These are phyloP conservation scores for Boehmeria nivea DNA, from an alignment of 306 rosid species.

Conservation along the genomic window DNA sequence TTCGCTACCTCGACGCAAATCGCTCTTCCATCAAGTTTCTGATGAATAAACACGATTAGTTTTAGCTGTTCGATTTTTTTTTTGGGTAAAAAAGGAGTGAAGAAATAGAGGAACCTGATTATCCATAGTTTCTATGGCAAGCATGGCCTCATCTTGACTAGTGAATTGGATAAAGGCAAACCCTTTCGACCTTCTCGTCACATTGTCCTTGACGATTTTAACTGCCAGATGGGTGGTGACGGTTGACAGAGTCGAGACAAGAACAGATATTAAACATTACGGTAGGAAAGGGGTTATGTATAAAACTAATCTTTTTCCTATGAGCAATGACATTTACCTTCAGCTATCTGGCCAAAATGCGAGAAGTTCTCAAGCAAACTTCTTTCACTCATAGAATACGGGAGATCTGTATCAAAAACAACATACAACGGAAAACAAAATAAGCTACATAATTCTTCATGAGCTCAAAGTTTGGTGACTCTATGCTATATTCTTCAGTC, in stretches of 20 bases:
- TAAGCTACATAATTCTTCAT: not conserved
- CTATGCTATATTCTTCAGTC: not conserved
- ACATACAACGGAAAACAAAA: conserved; percentile 9
- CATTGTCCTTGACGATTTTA: conserved; percentile 48
- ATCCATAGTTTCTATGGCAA: conserved; percentile 87
- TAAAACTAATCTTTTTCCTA: not conserved
- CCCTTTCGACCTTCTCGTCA: conserved; percentile 57
- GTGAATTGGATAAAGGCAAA: conserved; percentile 83
- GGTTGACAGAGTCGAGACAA: conserved; percentile 7
- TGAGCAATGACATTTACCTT: conserved; percentile 42
- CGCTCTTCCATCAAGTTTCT: conserved; percentile 60
- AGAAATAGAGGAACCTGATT: conserved; percentile 47
- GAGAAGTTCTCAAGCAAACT: conserved; percentile 64
- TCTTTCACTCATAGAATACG: conserved; percentile 58
- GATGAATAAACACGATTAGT: conserved; percentile 16
- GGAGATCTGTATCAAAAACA: conserved; percentile 59
- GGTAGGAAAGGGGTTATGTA: not conserved
- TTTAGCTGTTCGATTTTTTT: conserved; percentile 1
- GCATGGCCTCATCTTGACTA: conserved; percentile 70
- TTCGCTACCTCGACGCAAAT: conserved; percentile 67
- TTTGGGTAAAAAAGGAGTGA: not conserved
- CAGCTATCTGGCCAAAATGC: conserved; percentile 74
- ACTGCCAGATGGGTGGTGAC: conserved; percentile 33
- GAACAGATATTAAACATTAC: not conserved
- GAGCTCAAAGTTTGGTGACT: no score